phyloP scores from a whole-genome alignment of 768 basidiomycete genomes.

The Pisolithus orientalis region DNA sequence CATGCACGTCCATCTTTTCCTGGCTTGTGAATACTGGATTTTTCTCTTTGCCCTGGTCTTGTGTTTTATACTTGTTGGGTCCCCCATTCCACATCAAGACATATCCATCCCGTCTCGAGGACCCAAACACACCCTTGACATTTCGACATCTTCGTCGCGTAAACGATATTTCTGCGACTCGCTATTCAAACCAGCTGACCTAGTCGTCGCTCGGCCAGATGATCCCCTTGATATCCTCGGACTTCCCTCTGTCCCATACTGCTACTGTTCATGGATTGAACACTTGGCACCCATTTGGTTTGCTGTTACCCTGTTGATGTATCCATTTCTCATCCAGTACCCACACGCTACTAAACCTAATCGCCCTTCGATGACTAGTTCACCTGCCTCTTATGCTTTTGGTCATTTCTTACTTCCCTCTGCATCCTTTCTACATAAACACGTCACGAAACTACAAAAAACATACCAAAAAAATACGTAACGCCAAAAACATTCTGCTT shows the following conservation, averaged over 20 bases:
- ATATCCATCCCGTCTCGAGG: conserved; percentile 60
- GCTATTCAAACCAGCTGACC: conserved; percentile 12
- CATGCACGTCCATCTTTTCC: conserved; percentile 28
- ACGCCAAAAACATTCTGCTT: conserved; percentile 45
- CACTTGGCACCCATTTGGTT: conserved; percentile 20
- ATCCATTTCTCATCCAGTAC: conserved; percentile 27
- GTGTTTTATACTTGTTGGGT: conserved; percentile 19
- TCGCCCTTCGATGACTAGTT: conserved; percentile 32
- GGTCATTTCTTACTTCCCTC: conserved; percentile 28
- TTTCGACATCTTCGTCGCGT: conserved; percentile 25
- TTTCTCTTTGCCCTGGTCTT: conserved; percentile 12
- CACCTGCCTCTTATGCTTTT: conserved; percentile 23
- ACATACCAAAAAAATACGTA: conserved; percentile 32
- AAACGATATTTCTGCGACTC: conserved; percentile 26
- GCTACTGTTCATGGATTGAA: conserved; percentile 33
- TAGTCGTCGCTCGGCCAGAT: conserved; percentile 18
- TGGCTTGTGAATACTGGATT: conserved; percentile 32
- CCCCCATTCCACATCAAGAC: conserved; percentile 37
- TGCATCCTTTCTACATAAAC: conserved; percentile 12
- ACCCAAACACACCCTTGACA: conserved; percentile 29
- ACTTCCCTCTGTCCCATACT: conserved; percentile 23
- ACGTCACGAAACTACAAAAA: conserved; percentile 32
- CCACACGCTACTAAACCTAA: conserved; percentile 29
- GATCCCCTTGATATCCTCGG: conserved; percentile 26
- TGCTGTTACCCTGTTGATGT: conserved; percentile 23